Percentiles rank a stretch among this genome's conserved stretches.
These are phyloP conservation scores for Xylariomycetidae sp. DNA, from an alignment of 2,329 filamentous ascomycete species.

Conservation along the genomic window DNA sequence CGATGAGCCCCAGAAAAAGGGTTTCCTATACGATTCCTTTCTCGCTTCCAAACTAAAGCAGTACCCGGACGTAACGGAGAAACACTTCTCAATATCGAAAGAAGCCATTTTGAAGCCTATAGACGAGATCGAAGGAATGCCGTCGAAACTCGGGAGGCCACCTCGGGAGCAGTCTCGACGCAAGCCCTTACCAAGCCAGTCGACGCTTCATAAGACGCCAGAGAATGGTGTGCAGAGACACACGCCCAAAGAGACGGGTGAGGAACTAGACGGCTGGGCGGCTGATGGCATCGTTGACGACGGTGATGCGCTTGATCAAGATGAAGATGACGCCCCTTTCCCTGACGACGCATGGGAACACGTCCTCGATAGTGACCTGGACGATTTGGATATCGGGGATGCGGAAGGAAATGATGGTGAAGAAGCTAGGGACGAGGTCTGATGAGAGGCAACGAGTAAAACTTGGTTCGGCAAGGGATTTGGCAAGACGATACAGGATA, in stretches of 20 bases:
- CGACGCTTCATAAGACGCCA: too few relatives aligned
- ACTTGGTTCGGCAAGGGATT: too few relatives aligned
- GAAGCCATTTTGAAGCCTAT: constrained; percentile 25
- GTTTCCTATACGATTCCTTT: constrained; percentile 38
- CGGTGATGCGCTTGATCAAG: too few relatives aligned
- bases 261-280: constrained; percentile 17
- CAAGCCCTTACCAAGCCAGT: too few relatives aligned
- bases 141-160: too few relatives aligned
- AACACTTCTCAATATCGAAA: constrained; percentile 18
- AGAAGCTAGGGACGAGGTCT: constrained; percentile 14
- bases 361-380: constrained; percentile 21
- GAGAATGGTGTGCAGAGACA: neutral
- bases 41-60: constrained; percentile 22
- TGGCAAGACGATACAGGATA: too few relatives aligned
- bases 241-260: constrained; percentile 3
- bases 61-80: constrained; percentile 22
- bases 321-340: too few relatives aligned
- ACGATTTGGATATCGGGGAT: constrained; percentile 16
- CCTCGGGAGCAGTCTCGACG: too few relatives aligned
- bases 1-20: constrained; percentile 28
- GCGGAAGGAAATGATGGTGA: constrained; percentile 12
- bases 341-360: constrained; percentile 21
- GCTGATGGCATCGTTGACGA: constrained; percentile 15
- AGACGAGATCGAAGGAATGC: constrained; percentile 21
- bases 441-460: too few relatives aligned